Conservation (phyloP, 345 rosid genomes). For the Corchorus olitorius region DNA sequence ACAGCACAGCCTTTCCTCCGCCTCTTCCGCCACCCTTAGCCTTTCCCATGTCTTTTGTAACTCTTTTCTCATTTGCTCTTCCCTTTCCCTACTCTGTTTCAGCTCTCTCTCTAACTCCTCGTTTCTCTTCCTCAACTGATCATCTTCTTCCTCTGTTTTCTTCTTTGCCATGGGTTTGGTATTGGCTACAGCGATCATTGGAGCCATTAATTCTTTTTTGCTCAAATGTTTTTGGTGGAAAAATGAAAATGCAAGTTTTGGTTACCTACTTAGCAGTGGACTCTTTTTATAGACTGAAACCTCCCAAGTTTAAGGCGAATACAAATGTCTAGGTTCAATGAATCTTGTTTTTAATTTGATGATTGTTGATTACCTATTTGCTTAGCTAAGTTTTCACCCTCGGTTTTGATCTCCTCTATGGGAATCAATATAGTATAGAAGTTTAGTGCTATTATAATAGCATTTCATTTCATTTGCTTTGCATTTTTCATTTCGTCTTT, state of each 20-base stretch:
- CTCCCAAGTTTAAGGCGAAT: background rate
- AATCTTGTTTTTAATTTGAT: background rate
- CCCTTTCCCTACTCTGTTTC: slow-evolving; percentile 17
- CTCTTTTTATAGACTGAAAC: background rate
- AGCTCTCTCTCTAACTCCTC: slow-evolving; percentile 14
- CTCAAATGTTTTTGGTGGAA: background rate
- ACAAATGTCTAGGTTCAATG: slow-evolving; percentile 22
- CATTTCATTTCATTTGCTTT: too few relatives aligned
- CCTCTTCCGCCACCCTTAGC: slow-evolving; percentile 75
- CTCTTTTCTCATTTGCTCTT: slow-evolving; percentile 12
- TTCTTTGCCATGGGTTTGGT: background rate
- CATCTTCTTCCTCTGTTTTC: slow-evolving; percentile 4
- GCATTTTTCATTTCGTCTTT: too few relatives aligned
- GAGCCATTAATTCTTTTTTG: background rate
- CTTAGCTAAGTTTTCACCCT: background rate
- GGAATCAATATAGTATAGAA: too few relatives aligned
- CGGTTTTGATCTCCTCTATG: too few relatives aligned
- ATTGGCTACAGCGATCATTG: background rate
- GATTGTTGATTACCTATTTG: background rate
- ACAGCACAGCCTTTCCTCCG: slow-evolving; percentile 78
- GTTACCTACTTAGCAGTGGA: background rate
- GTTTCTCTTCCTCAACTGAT: slow-evolving; percentile 17
- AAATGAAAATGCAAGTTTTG: background rate
- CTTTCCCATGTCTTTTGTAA: slow-evolving; percentile 30
- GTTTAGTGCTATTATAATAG: too few relatives aligned